Base-by-base conservation (phyloP, 768 basidiomycete genomes). In the Coprinopsis strossmayeri region DNA sequence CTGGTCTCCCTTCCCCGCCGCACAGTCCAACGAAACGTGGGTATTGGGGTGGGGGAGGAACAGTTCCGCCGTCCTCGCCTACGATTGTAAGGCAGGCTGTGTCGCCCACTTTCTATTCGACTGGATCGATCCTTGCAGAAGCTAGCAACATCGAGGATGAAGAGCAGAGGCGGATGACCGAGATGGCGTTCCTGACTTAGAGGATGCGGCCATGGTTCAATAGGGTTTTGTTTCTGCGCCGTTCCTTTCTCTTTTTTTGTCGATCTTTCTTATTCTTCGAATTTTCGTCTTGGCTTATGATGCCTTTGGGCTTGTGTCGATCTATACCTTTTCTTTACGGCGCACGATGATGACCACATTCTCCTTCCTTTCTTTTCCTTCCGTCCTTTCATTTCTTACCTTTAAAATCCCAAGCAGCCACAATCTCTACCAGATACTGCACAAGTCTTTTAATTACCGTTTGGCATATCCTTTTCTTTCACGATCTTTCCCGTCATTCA, bases 121-220 rank as follows among this genome's bases (percentile, higher is more conserved):
- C 67, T 15, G 82, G 73, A 39, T 79, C 70, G 48, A 85, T 89
- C 45, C 43, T 79, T 51, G 44, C 69, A 27, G 72, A 81, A 64
- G 65, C 76, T 46, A 70, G 57, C 41, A 64, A 62, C 34, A 86
- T 88, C 34, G 68, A 76, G 59, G 84, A 89, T 52, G 81, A 78
- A 10, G 86, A 89, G 69, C 74, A 71, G 53, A 68, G 84, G 63
- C 67, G 83, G 61, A 66, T 87, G 70, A 79, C 81, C 37, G 86
- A 89, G 67, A 60, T 85, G 57, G 84, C 84, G 46, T 89, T 87
- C 59, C 64, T 84, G 59, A 65, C 61, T 48, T 71, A 17, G 18
- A 59, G 53, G 18, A 7, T 30, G 10, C 37, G 25, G 34, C 9
- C 23, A 42, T 51, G n/a, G 13, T 38, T 42, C 49, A 40, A 34